phyloP scores from a whole-genome alignment of 345 rosid genomes.

The Trapa incisa region DNA sequence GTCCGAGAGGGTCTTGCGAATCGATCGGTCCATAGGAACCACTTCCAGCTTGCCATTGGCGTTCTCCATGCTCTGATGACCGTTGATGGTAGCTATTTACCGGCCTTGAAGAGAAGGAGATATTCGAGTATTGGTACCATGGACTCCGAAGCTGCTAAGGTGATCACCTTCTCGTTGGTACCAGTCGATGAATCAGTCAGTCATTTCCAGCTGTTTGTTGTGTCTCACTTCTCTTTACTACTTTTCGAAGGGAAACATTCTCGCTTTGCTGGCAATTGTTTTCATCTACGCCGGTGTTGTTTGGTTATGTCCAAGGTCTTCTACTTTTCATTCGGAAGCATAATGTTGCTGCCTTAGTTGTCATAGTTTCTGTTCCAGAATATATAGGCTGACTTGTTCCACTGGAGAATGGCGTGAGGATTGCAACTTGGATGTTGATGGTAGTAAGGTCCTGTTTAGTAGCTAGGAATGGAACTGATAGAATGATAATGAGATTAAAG shows the following conservation, averaged over 20 bases:
- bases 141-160: constrained; percentile 73
- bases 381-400: neutral
- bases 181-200: neutral
- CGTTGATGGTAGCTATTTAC: constrained; percentile 35
- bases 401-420: neutral
- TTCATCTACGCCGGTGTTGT: neutral
- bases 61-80: constrained; percentile 22
- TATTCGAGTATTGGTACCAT: constrained; percentile 36
- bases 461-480: too few species aligned
- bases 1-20: too few species aligned
- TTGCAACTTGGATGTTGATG: neutral
- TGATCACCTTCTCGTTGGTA: constrained; percentile 5
- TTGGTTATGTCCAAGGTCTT: neutral
- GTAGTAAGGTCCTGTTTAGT: too few species aligned
- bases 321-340: neutral
- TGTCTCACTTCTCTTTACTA: neutral
- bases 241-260: neutral
- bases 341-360: neutral
- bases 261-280: neutral
- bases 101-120: constrained; percentile 61
- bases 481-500: too few species aligned
- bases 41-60: too few species aligned
- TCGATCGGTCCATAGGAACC: too few species aligned
- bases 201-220: neutral
- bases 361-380: neutral